Evolutionary conservation across 768 basidiomycete genomes (phyloP).

Genomic region (Russula earlei): DNA sequence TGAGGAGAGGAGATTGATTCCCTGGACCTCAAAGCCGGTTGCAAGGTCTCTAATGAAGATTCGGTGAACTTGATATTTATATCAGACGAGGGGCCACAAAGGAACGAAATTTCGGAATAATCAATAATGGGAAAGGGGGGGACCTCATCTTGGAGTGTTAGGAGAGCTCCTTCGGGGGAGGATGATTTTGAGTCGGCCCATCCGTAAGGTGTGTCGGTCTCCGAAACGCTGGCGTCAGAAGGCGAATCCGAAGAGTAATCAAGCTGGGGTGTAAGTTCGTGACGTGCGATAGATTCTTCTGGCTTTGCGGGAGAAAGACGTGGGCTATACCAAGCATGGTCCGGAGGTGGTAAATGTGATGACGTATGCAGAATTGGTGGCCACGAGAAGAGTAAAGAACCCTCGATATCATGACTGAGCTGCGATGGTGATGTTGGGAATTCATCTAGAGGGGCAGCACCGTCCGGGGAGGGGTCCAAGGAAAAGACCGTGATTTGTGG

Average conservation of each 20-base stretch:
- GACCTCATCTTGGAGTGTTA: background rate
- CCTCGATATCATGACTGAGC: background rate
- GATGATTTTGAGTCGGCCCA: background rate
- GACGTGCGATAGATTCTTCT: background rate
- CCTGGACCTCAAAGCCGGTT: background rate
- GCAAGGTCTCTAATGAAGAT: background rate
- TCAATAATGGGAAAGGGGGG: background rate
- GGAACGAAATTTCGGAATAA: background rate
- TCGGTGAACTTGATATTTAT: background rate
- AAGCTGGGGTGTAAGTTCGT: background rate
- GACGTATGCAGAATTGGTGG: background rate
- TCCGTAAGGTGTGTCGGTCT: background rate
- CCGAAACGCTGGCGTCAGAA: background rate
- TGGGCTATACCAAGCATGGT: background rate
- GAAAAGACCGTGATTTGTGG: background rate
- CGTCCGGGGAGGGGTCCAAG: background rate
- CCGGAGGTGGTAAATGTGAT: background rate
- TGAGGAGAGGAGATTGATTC: background rate
- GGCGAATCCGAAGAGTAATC: slow-evolving; percentile 1
- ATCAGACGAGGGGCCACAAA: background rate
- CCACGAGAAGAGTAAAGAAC: background rate
- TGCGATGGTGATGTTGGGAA: background rate
- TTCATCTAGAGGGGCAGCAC: background rate
- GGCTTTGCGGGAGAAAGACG: background rate
- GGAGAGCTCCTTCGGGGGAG: background rate